Evolutionary conservation across 257 asterid species (phyloP).

Genomic region (Coffea eugenioides): DNA sequence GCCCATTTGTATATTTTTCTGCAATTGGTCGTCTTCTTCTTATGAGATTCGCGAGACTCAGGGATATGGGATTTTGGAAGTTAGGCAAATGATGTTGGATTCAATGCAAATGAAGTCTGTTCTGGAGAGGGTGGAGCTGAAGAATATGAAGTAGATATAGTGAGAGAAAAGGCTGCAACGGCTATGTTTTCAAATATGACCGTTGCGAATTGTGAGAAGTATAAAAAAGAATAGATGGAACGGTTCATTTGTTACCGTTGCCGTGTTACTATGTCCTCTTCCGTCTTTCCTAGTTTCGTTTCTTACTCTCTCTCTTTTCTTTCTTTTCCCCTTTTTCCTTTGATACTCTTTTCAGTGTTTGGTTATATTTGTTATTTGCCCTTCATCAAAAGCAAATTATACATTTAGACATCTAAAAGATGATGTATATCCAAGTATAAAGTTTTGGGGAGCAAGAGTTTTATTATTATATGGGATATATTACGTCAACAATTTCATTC

Average conservation of each 20-base stretch:
- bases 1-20: constrained; percentile 17
- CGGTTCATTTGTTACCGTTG: background rate
- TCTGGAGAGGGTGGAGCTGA: background rate
- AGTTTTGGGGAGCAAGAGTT: too few species aligned
- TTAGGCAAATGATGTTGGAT: too few species aligned
- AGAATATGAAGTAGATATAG: background rate
- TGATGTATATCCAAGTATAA: too few species aligned
- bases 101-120: background rate
- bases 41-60: background rate
- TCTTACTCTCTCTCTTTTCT: too few species aligned
- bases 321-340: too few species aligned
- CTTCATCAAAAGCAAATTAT: too few species aligned
- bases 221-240: background rate
- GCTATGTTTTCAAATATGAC: constrained; percentile 10
- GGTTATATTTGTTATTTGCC: too few species aligned
- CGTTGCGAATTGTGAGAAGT: background rate
- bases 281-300: background rate
- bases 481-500: too few species aligned
- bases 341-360: too few species aligned
- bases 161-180: background rate
- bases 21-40: background rate
- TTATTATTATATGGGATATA: too few species aligned
- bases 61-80: background rate
- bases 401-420: too few species aligned
- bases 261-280: background rate